phyloP scores from a whole-genome alignment of 78 protist genomes.

The Pigoraptor vietnamica region DNA sequence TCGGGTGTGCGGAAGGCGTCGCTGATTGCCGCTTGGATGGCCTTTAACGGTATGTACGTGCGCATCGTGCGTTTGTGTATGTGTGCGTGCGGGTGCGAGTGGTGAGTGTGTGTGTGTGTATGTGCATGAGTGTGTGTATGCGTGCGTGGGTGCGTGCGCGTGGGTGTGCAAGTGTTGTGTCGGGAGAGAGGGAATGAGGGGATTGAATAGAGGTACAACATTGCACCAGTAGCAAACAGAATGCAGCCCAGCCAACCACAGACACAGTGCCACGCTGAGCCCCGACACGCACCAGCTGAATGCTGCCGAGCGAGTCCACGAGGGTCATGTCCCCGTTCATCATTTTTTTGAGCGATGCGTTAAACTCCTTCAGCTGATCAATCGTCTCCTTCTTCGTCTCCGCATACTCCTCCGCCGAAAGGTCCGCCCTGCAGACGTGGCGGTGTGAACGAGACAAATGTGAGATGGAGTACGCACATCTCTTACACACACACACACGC shows the following conservation, averaged over 20 bases:
- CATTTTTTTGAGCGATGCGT: conserved; percentile 48
- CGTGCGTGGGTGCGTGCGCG: background rate
- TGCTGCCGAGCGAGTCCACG: conserved; percentile 57
- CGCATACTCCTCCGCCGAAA: conserved; percentile 62
- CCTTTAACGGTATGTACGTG: conserved; percentile 19
- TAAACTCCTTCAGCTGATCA: conserved; percentile 69
- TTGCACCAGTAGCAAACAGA: no score
- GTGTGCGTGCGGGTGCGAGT: background rate
- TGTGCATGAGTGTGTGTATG: no score
- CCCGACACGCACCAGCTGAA: conserved; percentile 53
- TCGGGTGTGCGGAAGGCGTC: conserved; percentile 83
- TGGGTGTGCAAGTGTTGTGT: no score
- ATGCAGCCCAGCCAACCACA: background rate
- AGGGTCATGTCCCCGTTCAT: conserved; percentile 70
- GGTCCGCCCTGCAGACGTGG: background rate
- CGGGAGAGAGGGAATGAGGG: no score
- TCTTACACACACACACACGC: background rate
- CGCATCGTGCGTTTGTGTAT: background rate
- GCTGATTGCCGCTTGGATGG: conserved; percentile 76
- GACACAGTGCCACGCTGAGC: background rate
- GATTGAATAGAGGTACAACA: no score
- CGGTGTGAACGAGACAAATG: background rate
- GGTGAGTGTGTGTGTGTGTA: no score
- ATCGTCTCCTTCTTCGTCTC: conserved; percentile 58
- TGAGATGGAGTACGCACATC: background rate